phyloP scores from a whole-genome alignment of 768 basidiomycete genomes.

The Collybia mongolica region DNA sequence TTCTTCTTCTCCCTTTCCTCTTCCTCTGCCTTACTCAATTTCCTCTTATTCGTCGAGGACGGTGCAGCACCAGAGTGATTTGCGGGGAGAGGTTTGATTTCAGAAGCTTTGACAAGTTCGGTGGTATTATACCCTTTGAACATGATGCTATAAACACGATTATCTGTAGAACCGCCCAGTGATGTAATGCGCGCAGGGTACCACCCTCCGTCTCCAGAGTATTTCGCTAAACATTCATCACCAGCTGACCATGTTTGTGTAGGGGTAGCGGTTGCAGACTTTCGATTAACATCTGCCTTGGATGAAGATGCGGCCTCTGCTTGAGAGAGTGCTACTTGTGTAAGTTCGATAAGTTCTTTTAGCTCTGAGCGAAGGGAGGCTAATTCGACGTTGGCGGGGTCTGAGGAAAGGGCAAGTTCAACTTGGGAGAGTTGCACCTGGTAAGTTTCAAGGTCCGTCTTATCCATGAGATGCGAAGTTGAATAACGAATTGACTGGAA shows the following conservation, averaged over 20 bases:
- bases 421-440: slow-evolving; percentile 90
- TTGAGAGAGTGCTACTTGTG: slow-evolving; percentile 70
- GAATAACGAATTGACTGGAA: neutral
- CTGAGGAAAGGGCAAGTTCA: slow-evolving; percentile 71
- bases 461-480: slow-evolving; percentile 41
- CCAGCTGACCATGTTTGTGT: slow-evolving; percentile 71
- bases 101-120: slow-evolving; percentile 72
- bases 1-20: slow-evolving; percentile 87
- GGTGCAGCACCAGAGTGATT: slow-evolving; percentile 47
- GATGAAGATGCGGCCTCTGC: slow-evolving; percentile 61
- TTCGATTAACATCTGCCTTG: slow-evolving; percentile 57
- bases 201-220: slow-evolving; percentile 80
- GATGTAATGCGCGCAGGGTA: slow-evolving; percentile 89
- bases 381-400: slow-evolving; percentile 75
- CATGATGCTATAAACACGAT: slow-evolving; percentile 84
- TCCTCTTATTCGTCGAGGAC: slow-evolving; percentile 64
- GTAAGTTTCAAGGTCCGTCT: slow-evolving; percentile 83
- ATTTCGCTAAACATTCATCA: slow-evolving; percentile 84
- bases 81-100: slow-evolving; percentile 68
- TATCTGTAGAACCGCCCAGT: slow-evolving; percentile 78
- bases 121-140: slow-evolving; percentile 93
- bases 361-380: slow-evolving; percentile 73
- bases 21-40: slow-evolving; percentile 77
- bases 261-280: slow-evolving; percentile 48
- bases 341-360: slow-evolving; percentile 79